Evolutionary conservation across 1,139 yeast species (phyloP).

Genomic region (Pichia sp.): DNA sequence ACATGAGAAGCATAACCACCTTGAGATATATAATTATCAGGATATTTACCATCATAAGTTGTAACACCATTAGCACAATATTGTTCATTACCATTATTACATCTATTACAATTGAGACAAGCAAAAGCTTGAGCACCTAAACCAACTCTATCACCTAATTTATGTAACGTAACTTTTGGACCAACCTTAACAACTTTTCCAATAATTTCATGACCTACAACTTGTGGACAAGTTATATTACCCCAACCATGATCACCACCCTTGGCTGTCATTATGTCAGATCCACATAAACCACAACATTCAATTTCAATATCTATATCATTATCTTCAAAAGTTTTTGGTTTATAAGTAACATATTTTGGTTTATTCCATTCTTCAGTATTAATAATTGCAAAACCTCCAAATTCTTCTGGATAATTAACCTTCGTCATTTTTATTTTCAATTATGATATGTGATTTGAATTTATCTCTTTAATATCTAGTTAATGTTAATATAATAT

Average conservation of each 20-base stretch:
- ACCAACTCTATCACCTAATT: conserved; percentile 57
- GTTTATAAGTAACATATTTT: conserved; percentile 33
- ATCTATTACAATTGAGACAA: conserved; percentile 44
- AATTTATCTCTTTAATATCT: too few species aligned
- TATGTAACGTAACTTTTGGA: conserved; percentile 38
- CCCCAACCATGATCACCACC: conserved; percentile 38
- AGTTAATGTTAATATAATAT: too few species aligned
- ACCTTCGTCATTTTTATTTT: conserved; percentile 17
- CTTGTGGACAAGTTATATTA: conserved; percentile 25
- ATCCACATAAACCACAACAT: conserved; percentile 59
- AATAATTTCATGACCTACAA: conserved; percentile 44
- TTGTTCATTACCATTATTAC: conserved; percentile 42
- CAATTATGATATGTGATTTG: too few species aligned
- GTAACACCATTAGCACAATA: conserved; percentile 39
- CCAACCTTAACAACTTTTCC: conserved; percentile 40
- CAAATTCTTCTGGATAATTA: conserved; percentile 38
- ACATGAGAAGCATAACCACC: conserved; percentile 62
- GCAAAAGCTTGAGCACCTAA: conserved; percentile 49
- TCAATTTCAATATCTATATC: conserved; percentile 48
- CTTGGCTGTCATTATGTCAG: conserved; percentile 40
- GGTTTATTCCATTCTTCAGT: conserved; percentile 40
- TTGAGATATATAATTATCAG: conserved; percentile 40
- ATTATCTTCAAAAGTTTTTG: conserved; percentile 46
- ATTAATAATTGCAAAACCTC: conserved; percentile 40
- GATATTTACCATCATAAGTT: conserved; percentile 41